A percentile compares a stretch with the other conserved stretches of the same genome.
Evolutionary conservation across 129 eudicot species (phyloP).

Genomic region (Saposhnikovia divaricata): DNA sequence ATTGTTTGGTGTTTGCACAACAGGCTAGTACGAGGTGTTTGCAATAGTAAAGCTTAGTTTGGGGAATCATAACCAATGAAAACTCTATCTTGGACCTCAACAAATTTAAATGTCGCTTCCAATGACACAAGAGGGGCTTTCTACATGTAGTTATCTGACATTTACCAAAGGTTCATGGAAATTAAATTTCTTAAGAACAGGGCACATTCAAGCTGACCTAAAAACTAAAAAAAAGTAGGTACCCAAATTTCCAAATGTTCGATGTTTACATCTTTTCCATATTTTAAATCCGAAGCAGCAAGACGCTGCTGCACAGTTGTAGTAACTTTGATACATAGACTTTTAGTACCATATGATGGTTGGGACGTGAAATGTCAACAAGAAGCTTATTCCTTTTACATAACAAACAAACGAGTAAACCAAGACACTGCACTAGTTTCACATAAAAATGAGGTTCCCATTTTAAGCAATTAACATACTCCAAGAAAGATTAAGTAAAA

Average conservation of each 20-base stretch:
- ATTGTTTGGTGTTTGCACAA: background rate
- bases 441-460: background rate
- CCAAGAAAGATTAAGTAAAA: background rate
- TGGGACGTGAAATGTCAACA: background rate
- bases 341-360: background rate
- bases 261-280: background rate
- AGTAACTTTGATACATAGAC: background rate
- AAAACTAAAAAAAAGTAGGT: background rate
- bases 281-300: background rate
- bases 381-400: background rate
- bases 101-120: background rate
- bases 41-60: background rate
- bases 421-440: background rate
- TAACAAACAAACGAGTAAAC: background rate
- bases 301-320: background rate
- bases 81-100: background rate
- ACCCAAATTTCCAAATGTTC: background rate
- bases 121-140: background rate
- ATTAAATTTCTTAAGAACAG: background rate
- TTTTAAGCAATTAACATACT: background rate
- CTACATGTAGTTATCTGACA: background rate
- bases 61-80: background rate
- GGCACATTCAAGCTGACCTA: background rate
- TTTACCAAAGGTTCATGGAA: background rate
- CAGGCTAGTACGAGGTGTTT: background rate